These are phyloP conservation scores for Gleditsia sinensis DNA, from an alignment of 306 rosid species.

Conservation along the genomic window DNA sequence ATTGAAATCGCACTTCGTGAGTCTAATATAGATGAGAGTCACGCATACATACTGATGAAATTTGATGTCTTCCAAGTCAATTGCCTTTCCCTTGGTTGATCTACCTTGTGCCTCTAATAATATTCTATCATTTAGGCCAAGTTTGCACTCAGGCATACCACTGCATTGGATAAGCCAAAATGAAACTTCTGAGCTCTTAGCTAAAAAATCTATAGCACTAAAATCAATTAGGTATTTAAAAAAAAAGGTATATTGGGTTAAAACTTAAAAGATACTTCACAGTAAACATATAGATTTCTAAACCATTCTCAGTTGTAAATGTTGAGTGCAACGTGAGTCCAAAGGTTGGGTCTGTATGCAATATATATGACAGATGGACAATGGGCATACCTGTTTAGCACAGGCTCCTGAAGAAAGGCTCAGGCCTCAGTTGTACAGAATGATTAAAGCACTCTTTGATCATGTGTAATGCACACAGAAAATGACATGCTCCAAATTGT, in stretches of 20 bases:
- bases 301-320: slow-evolving; percentile 14
- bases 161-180: slow-evolving; percentile 55
- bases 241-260: no score
- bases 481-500: slow-evolving; percentile 14
- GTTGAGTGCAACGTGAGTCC: slow-evolving; percentile 21
- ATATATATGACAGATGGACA: background rate
- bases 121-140: slow-evolving; percentile 87
- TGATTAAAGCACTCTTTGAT: background rate
- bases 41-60: slow-evolving; percentile 91
- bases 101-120: slow-evolving; percentile 77
- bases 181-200: background rate
- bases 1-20: no score
- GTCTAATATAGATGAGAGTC: no score
- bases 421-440: background rate
- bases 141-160: slow-evolving; percentile 99
- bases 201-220: slow-evolving; percentile 9
- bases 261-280: slow-evolving; percentile 21
- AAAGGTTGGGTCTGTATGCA: slow-evolving; percentile 6
- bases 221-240: slow-evolving; percentile 12
- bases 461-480: slow-evolving; percentile 17
- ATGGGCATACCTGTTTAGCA: background rate
- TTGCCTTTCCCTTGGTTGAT: slow-evolving; percentile 91
- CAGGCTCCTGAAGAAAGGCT: slow-evolving; percentile 10
- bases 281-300: background rate
- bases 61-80: slow-evolving; percentile 98